Conservation (phyloP, 2,329 filamentous ascomycete genomes). For the Calonectria honghensis region DNA sequence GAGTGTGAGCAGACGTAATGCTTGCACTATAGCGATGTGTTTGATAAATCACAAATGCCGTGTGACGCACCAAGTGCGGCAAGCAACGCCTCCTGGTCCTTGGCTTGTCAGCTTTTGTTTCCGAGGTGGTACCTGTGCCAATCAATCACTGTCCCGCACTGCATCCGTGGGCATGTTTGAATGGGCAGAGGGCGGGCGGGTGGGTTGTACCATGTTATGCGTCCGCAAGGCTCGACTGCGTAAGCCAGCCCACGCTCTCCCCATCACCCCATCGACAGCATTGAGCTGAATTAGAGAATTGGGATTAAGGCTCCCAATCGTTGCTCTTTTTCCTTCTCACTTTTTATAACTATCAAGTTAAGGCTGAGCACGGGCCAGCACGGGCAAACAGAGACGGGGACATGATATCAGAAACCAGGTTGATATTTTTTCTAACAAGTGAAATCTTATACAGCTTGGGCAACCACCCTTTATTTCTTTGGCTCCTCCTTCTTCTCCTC, state of each 20-base stretch:
- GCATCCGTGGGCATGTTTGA: conserved; percentile 30
- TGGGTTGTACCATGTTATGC: conserved; percentile 29
- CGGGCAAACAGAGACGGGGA: conserved; percentile 32
- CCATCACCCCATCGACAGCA: conserved; percentile 25
- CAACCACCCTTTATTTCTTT: conserved; percentile 82
- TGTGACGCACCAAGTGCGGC: conserved; percentile 42
- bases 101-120: conserved; percentile 51
- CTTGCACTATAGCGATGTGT: conserved; percentile 24
- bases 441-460: conserved; percentile 57
- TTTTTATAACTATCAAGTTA: conserved; percentile 7
- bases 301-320: neutral
- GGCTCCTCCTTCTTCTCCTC: conserved; percentile 93
- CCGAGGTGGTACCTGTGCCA: conserved; percentile 43
- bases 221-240: conserved; percentile 42
- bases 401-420: conserved; percentile 50
- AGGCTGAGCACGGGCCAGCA: conserved; percentile 36
- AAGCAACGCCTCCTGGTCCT: conserved; percentile 26
- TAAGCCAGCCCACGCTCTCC: conserved; percentile 38
- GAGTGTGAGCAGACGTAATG: conserved; percentile 31
- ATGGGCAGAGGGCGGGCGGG: conserved; percentile 1
- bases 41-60: conserved; percentile 44
- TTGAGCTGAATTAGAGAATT: conserved; percentile 27
- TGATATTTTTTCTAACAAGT: conserved; percentile 58
- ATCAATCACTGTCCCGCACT: conserved; percentile 48
- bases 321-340: neutral